Conservation (phyloP, 257 asterid species). For the Rubia yunnanensis region DNA sequence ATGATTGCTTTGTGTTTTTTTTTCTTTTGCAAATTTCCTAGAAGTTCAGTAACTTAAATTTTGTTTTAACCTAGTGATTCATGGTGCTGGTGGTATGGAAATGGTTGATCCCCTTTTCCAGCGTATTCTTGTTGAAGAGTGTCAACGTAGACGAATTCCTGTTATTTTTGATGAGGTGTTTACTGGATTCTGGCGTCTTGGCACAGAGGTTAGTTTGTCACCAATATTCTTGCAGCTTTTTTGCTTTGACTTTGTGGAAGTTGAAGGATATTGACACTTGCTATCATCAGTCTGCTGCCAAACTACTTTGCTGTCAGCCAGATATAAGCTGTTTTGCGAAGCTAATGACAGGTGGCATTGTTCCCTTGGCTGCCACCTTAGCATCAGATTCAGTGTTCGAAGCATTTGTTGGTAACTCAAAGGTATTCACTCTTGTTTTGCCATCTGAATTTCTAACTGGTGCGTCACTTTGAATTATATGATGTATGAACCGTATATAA, state of each 20-base stretch:
- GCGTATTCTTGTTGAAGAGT: constrained; percentile 76
- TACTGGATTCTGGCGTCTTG: constrained; percentile 99
- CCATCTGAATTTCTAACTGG: constrained; percentile 2
- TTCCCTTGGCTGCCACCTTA: constrained; percentile 88
- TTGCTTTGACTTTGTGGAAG: constrained; percentile 5
- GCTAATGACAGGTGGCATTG: constrained; percentile 94
- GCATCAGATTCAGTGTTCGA: constrained; percentile 71
- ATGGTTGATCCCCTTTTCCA: constrained; percentile 95
- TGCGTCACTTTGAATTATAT: neutral
- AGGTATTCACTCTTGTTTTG: constrained; percentile 33
- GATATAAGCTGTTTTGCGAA: constrained; percentile 93
- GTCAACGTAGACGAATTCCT: constrained; percentile 63
- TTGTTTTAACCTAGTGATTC: constrained; percentile 51
- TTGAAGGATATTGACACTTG: constrained; percentile 11
- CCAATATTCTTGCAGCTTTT: neutral
- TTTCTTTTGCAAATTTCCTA: neutral
- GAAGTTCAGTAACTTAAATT: neutral
- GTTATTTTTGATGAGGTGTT: constrained; percentile 94
- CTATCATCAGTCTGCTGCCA: constrained; percentile 74
- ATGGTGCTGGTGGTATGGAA: constrained; percentile 94
- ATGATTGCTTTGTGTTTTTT: neutral
- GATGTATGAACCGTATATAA: neutral
- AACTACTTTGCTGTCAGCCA: constrained; percentile 71
- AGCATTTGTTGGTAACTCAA: constrained; percentile 85
- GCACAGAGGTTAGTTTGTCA: constrained; percentile 60